phyloP scores from a whole-genome alignment of 176 grass and related monocot genomes.

The Echinochloa phyllopogon region DNA sequence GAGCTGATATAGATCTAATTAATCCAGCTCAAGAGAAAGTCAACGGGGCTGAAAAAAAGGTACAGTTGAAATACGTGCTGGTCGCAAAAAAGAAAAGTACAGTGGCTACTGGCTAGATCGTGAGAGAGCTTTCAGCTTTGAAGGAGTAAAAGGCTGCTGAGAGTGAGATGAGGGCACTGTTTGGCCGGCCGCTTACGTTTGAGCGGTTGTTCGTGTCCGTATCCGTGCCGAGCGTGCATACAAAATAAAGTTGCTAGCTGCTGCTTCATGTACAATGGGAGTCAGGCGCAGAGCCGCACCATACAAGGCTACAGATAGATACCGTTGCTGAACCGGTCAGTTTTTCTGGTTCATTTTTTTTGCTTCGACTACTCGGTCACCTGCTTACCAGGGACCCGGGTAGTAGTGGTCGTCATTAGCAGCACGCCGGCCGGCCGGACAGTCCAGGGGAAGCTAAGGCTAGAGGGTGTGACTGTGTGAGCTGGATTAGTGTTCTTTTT shows the following conservation, averaged over 20 bases:
- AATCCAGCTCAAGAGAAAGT: neutral
- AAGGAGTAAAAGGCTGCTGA: neutral
- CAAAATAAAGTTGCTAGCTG: neutral
- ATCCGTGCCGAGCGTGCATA: neutral
- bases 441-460: neutral
- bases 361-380: neutral
- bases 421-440: neutral
- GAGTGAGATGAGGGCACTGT: neutral
- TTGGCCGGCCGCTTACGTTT: neutral
- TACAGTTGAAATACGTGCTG: too few relatives aligned
- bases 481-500: neutral
- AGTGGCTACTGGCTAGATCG: too few relatives aligned
- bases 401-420: neutral
- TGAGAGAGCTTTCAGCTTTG: neutral
- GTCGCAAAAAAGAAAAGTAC: neutral
- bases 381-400: too few relatives aligned
- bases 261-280: too few relatives aligned
- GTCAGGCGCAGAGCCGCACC: too few relatives aligned
- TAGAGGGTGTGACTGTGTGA: neutral
- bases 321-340: conserved; percentile 14
- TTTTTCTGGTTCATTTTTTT: neutral
- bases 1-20: neutral
- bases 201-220: neutral
- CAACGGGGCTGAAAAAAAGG: neutral
- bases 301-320: neutral